Conservation (phyloP, 208 protist species). For the Crithidia mellificae region DNA sequence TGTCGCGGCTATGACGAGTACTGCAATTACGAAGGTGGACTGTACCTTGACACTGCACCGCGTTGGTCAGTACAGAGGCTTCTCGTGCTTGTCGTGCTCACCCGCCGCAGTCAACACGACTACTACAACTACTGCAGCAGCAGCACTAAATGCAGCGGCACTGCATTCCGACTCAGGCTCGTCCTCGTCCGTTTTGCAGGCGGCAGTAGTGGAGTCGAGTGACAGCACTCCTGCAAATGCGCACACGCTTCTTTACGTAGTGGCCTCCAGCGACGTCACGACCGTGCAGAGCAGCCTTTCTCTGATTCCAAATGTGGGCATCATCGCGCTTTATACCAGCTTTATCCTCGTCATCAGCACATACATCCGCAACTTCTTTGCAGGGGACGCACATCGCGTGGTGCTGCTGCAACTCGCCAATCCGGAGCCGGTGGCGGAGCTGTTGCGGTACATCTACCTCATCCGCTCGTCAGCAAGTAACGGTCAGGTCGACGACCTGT, state of each 20-base stretch:
- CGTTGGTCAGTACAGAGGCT: conserved; percentile 17
- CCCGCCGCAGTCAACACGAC: neutral
- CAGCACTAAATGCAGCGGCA: neutral
- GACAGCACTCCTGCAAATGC: neutral
- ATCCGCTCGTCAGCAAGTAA: conserved; percentile 48
- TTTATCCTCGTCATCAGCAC: conserved; percentile 70
- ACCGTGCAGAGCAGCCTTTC: conserved; percentile 37
- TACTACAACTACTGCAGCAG: neutral
- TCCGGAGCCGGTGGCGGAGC: conserved; percentile 51
- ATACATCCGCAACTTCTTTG: conserved; percentile 51
- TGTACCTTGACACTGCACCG: conserved; percentile 27
- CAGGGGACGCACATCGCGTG: conserved; percentile 53
- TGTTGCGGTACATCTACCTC: conserved; percentile 64
- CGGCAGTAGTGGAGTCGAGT: no score
- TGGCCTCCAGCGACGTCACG: conserved; percentile 46
- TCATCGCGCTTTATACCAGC: conserved; percentile 82
- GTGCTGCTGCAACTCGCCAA: conserved; percentile 58
- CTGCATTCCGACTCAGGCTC: neutral
- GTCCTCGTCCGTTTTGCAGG: no score
- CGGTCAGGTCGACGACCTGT: conserved; percentile 42
- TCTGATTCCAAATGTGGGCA: conserved; percentile 59
- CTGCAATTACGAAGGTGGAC: neutral
- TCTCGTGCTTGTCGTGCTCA: conserved; percentile 16
- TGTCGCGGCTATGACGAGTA: conserved; percentile 2
- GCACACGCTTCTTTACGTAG: conserved; percentile 26